Conservation (phyloP, 148 eudicot genomes). For the Euryodendron excelsum region DNA sequence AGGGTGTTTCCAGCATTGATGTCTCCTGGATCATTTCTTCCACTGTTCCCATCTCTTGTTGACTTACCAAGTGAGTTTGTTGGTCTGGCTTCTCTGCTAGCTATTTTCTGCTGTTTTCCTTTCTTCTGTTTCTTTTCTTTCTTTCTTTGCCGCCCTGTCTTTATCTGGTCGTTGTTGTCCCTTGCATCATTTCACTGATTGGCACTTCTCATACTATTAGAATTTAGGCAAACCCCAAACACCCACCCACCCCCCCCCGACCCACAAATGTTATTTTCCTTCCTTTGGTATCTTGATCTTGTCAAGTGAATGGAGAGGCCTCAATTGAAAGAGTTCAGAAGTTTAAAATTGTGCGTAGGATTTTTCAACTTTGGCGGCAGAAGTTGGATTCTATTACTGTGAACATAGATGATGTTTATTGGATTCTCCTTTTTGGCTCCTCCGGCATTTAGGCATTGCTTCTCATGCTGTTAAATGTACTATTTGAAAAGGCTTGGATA, state of each 20-base stretch:
- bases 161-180: background rate
- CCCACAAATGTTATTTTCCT: background rate
- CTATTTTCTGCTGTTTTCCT: background rate
- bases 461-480: background rate
- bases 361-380: background rate
- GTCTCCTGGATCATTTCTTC: constrained; percentile 87
- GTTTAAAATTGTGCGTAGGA: background rate
- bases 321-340: background rate
- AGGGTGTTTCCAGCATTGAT: constrained; percentile 71
- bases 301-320: background rate
- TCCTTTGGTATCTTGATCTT: background rate
- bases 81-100: background rate
- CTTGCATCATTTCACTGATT: background rate
- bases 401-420: background rate
- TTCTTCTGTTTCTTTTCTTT: too few relatives aligned
- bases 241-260: too few relatives aligned
- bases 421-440: background rate
- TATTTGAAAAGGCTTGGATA: background rate
- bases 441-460: background rate
- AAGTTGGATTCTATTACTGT: background rate
- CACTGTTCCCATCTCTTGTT: constrained; percentile 68
- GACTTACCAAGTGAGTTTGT: constrained; percentile 84
- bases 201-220: too few relatives aligned
- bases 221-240: too few relatives aligned
- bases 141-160: too few relatives aligned